phyloP scores from a whole-genome alignment of 129 eudicot genomes.

The Sambucus nigra region DNA sequence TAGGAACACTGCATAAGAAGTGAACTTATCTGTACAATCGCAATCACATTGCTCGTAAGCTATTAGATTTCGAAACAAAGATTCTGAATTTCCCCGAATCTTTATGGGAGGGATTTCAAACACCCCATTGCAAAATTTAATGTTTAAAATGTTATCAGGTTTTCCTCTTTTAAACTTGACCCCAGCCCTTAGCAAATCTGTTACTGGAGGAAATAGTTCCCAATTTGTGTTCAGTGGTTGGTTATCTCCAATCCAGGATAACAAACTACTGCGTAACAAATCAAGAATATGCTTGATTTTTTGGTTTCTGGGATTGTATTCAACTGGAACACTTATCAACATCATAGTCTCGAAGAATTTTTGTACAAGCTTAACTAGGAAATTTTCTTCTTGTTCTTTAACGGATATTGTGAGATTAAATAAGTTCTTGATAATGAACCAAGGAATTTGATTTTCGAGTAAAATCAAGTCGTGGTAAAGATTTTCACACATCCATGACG shows the following conservation, averaged over 20 bases:
- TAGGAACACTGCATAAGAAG: not conserved
- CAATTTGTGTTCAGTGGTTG: not conserved
- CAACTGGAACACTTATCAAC: not conserved
- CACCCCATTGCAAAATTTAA: not conserved
- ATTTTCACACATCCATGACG: not conserved
- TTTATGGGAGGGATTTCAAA: constrained; percentile 2
- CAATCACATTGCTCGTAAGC: constrained; percentile 2
- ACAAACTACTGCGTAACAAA: not conserved
- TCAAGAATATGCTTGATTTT: not conserved
- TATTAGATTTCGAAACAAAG: not conserved
- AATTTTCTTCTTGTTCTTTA: not conserved
- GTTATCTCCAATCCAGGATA: not conserved
- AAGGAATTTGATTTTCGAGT: not conserved
- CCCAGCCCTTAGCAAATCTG: not conserved
- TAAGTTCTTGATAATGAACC: not conserved
- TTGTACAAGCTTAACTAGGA: not conserved
- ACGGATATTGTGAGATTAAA: not conserved
- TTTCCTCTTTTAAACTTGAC: not conserved
- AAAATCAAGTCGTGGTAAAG: constrained; percentile 1
- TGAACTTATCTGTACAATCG: not conserved
- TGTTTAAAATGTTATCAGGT: not conserved
- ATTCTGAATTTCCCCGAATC: not conserved
- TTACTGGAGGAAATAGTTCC: constrained; percentile 2
- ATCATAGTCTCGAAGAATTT: constrained; percentile 1
- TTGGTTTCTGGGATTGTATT: not conserved